Conservation (phyloP, 169 alveolate species). For the Perkinsus marinus region DNA sequence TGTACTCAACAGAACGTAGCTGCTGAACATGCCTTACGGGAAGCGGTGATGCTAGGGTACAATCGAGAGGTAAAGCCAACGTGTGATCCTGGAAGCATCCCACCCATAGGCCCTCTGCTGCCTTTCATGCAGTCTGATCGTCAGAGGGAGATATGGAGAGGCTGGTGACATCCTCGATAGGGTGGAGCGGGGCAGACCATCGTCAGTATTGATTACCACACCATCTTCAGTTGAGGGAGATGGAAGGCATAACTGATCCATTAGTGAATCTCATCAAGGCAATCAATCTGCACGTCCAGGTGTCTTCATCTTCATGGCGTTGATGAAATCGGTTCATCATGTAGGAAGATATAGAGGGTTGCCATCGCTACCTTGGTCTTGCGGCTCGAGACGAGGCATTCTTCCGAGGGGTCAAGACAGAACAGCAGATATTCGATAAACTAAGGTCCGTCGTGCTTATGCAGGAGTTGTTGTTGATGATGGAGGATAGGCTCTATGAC, state of each 20-base stretch:
- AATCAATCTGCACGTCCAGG: neutral
- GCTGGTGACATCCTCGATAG: neutral
- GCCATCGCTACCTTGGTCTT: neutral
- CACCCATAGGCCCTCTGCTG: neutral
- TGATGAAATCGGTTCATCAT: neutral
- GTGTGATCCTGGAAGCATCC: neutral
- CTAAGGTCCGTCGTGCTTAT: neutral
- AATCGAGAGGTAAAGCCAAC: neutral
- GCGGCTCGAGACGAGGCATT: neutral
- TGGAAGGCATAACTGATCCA: neutral
- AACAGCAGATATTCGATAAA: neutral
- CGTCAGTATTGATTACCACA: neutral
- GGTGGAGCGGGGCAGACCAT: neutral
- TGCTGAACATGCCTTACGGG: neutral
- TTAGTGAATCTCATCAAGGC: neutral
- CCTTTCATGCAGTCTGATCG: neutral
- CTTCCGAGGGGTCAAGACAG: neutral
- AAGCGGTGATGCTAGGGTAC: neutral
- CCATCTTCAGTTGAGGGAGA: neutral
- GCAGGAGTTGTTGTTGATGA: too few species aligned
- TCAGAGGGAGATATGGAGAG: neutral
- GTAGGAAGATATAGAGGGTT: neutral
- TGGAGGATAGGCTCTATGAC: neutral
- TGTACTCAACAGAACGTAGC: neutral
- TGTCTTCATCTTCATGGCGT: neutral